Base-by-base conservation (phyloP, 768 basidiomycete genomes). In the Lactarius hengduanensis region DNA sequence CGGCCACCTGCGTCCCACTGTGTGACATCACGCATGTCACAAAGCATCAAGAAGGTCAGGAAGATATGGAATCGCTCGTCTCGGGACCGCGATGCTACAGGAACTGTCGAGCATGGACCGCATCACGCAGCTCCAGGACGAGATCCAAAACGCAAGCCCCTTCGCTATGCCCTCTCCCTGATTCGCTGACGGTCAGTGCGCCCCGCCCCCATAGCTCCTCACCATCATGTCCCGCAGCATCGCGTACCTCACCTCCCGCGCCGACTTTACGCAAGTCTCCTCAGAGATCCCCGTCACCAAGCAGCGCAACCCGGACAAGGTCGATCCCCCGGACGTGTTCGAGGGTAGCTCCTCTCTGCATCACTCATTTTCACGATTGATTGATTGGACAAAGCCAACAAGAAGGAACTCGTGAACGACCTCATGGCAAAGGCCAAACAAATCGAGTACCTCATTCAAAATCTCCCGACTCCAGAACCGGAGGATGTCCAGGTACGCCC, bases 61-160 rank as follows among this genome's bases (percentile, higher is more conserved):
- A n/a, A 22, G 54, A 40, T n/a, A 20, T 15, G 36, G 4, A 13
- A 41, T 3, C 34, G 40, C 54, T 61, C 61, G 70, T 70, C 68
- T 71, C 67, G 74, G 86, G 47, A 22, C 86, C 84, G 90, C 80
- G 80, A 93, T 93, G 91, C 91, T 93, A 84, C 88, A 91, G 83
- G 91, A 92, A 86, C 79, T 93, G 76, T 86, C 91, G 77, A 87
- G 92, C 81, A 95, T 95, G 94, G 94, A 96, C 83, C 89, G 93
- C 78, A 91, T 96, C 76, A 95, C 94, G 11, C 94, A 96, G 76
- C 87, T 96, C 62, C 93, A 95, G 81, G 90, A 96, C 85, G 91
- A 91, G 77, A 93, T 94, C 66, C 94, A 96, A 78, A 87, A 91
- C 80, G 92, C 90, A 62, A 61, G 79, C 69, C 10, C 40, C 53